Evolutionary conservation across 441 rosid genomes (phyloP).

Genomic region (Theobroma grandiflorum): DNA sequence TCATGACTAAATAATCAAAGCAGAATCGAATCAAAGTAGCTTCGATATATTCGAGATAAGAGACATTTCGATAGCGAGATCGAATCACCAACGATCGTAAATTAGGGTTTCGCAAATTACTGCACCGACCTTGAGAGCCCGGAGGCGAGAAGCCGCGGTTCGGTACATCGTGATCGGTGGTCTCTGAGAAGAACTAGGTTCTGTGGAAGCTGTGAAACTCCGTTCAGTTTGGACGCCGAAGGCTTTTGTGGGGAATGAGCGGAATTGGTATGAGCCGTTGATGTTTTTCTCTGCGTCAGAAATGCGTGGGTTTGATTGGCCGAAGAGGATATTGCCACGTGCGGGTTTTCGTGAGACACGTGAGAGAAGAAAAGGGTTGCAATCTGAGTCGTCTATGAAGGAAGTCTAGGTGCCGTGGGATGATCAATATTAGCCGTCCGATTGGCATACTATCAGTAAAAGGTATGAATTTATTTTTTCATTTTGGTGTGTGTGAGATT

Average conservation of each 20-base stretch:
- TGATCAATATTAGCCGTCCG: background rate
- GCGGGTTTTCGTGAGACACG: background rate
- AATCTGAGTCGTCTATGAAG: background rate
- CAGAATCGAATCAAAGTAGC: constrained; percentile 18
- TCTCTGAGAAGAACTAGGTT: constrained; percentile 32
- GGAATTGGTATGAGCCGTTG: background rate
- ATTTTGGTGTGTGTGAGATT: too few species aligned
- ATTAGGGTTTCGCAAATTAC: background rate
- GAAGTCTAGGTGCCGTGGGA: background rate
- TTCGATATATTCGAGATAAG: background rate
- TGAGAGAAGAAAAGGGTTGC: background rate
- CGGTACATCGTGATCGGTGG: constrained; percentile 55
- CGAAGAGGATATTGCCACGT: background rate
- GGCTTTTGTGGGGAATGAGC: background rate
- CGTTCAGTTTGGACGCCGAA: background rate
- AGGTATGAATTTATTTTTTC: too few species aligned
- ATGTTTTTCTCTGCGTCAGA: background rate
- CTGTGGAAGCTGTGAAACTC: constrained; percentile 4
- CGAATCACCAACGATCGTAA: background rate
- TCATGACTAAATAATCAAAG: background rate
- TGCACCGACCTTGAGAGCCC: constrained; percentile 60
- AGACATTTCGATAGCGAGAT: background rate
- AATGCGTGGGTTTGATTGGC: background rate
- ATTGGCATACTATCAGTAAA: background rate
- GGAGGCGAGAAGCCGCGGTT: constrained; percentile 60